These are phyloP conservation scores for Erigeron canadensis DNA, from an alignment of 129 eudicot species.

Conservation along the genomic window DNA sequence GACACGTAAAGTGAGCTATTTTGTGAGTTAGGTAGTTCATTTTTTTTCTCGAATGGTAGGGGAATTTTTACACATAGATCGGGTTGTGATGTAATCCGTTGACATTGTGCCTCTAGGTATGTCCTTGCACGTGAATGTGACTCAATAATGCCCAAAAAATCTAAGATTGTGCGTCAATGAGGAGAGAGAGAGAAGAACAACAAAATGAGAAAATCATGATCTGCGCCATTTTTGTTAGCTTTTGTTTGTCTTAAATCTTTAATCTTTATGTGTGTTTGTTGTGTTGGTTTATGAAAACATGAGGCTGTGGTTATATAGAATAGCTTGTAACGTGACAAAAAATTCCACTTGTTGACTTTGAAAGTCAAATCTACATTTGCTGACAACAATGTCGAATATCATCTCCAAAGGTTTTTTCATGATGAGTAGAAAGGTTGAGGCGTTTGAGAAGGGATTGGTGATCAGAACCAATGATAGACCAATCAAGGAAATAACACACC, in stretches of 20 bases:
- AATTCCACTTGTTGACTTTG: too few relatives aligned
- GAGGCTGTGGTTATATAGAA: slow-evolving; percentile 16
- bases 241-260: background rate
- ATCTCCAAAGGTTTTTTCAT: too few relatives aligned
- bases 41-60: slow-evolving; percentile 23
- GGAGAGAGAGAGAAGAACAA: slow-evolving; percentile 30
- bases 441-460: too few relatives aligned
- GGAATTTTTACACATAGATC: slow-evolving; percentile 45
- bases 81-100: slow-evolving; percentile 37
- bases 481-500: too few relatives aligned
- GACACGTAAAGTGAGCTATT: slow-evolving; percentile 61
- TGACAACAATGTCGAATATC: too few relatives aligned
- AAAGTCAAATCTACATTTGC: too few relatives aligned
- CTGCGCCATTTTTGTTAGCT: slow-evolving; percentile 33
- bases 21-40: slow-evolving; percentile 36
- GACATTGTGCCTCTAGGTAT: slow-evolving; percentile 48
- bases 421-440: too few relatives aligned
- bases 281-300: slow-evolving; percentile 18
- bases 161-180: slow-evolving; percentile 40
- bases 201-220: slow-evolving; percentile 22
- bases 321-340: slow-evolving; percentile 23
- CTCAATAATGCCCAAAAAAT: slow-evolving; percentile 32
- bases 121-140: slow-evolving; percentile 51
- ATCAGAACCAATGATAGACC: too few relatives aligned
- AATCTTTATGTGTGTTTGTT: slow-evolving; percentile 1